Percentiles rank a stretch among this genome's conserved stretches.
Evolutionary conservation across 164 flowering plant genomes (phyloP).

Genomic region (Magnolia kwangsiensis): DNA sequence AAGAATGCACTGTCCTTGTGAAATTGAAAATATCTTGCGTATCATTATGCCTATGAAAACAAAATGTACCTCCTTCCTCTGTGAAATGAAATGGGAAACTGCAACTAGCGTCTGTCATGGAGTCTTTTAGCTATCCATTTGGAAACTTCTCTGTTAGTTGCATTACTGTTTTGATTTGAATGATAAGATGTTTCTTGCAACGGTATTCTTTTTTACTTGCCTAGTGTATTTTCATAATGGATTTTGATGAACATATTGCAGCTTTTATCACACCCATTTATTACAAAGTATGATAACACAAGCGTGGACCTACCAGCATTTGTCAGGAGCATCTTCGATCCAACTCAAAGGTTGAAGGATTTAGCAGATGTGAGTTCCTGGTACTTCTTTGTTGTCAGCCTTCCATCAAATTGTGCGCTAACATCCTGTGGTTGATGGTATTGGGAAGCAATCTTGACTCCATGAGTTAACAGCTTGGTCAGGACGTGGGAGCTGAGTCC

Average conservation of each 20-base stretch:
- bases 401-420: not conserved
- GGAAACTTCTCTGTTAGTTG: too few relatives aligned
- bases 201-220: not conserved
- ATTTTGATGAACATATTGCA: constrained; percentile 27
- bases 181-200: too few relatives aligned
- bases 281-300: constrained; percentile 60
- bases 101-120: too few relatives aligned
- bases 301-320: constrained; percentile 73
- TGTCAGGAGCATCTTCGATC: constrained; percentile 83
- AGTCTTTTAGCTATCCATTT: too few relatives aligned
- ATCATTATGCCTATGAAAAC: too few relatives aligned
- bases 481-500: not conserved
- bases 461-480: not conserved
- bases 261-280: constrained; percentile 94
- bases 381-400: constrained; percentile 3
- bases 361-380: constrained; percentile 81
- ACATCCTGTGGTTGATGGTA: not conserved
- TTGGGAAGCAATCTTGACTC: not conserved
- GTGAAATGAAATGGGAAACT: too few relatives aligned
- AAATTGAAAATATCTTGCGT: too few relatives aligned
- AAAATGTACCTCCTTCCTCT: too few relatives aligned
- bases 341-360: constrained; percentile 87
- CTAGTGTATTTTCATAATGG: not conserved
- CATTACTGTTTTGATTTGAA: too few relatives aligned
- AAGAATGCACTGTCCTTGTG: too few relatives aligned